These are phyloP conservation scores for Penicillium nordicum DNA, from an alignment of 2,329 filamentous ascomycete genomes.

Conservation along the genomic window DNA sequence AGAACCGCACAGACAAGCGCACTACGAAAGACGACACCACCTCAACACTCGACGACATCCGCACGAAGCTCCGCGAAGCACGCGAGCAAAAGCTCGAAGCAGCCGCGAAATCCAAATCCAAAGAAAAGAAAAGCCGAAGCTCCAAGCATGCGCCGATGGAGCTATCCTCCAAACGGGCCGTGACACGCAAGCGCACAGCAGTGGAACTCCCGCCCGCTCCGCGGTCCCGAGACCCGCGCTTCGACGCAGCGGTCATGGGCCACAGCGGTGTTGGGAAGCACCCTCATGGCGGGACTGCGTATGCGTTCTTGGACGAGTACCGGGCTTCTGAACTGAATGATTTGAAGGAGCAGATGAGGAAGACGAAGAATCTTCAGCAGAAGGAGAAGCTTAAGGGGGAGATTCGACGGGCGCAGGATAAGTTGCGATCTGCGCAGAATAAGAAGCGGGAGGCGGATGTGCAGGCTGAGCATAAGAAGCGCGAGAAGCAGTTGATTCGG, in stretches of 20 bases:
- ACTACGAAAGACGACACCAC: slow-evolving; percentile 15
- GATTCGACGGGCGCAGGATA: slow-evolving; percentile 74
- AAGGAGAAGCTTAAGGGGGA: slow-evolving; percentile 69
- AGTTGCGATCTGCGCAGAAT: slow-evolving; percentile 65
- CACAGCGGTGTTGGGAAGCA: slow-evolving; percentile 30
- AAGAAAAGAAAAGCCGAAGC: slow-evolving; percentile 46
- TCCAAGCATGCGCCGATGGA: slow-evolving; percentile 89
- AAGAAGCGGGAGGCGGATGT: slow-evolving; percentile 69
- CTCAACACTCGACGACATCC: slow-evolving; percentile 37
- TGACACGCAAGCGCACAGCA: slow-evolving; percentile 75
- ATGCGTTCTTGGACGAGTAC: slow-evolving; percentile 86
- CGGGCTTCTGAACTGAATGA: slow-evolving; percentile 76
- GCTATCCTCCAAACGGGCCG: slow-evolving; percentile 76
- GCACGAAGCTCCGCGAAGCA: slow-evolving; percentile 40
- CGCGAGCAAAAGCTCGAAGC: slow-evolving; percentile 30
- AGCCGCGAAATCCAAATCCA: slow-evolving; percentile 20
- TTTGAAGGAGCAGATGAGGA: slow-evolving; percentile 65
- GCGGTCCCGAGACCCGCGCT: slow-evolving; percentile 80
- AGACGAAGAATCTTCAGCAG: slow-evolving; percentile 60
- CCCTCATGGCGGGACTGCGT: slow-evolving; percentile 62
- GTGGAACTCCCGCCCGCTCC: slow-evolving; percentile 53
- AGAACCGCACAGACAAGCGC: slow-evolving; percentile 28
- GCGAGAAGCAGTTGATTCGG: slow-evolving; percentile 79
- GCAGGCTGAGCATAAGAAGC: slow-evolving; percentile 69
- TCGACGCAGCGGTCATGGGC: slow-evolving; percentile 61